A percentile compares a stretch with the other conserved stretches of the same genome.
Evolutionary conservation across 1,284 basidiomycete genomes (phyloP).

Genomic region (Boletus semigastroideus): DNA sequence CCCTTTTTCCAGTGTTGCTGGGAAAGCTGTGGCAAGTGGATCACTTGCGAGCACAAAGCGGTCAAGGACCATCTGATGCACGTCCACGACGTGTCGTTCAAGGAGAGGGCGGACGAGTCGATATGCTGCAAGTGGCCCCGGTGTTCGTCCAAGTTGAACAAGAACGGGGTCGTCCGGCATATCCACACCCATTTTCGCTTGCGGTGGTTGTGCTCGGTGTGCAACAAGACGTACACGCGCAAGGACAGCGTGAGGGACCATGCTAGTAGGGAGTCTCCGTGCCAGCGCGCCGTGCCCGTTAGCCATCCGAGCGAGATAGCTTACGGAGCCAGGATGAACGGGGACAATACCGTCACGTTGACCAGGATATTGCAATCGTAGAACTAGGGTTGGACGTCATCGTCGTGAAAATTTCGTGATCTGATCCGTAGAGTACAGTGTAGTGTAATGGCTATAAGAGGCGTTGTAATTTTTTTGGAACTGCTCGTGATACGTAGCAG

Average conservation of each 20-base stretch:
- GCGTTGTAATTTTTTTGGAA: not conserved
- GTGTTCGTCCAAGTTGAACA: slow-evolving; percentile 8
- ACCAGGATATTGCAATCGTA: slow-evolving; percentile 19
- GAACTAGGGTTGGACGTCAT: not conserved
- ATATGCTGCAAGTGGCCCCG: slow-evolving; percentile 12
- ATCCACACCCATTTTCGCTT: slow-evolving; percentile 19
- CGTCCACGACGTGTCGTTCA: slow-evolving; percentile 12
- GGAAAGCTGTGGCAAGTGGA: slow-evolving; percentile 18
- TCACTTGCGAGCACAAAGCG: slow-evolving; percentile 14
- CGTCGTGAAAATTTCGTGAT: slow-evolving; percentile 3
- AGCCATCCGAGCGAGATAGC: slow-evolving; percentile 19
- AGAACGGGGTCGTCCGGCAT: slow-evolving; percentile 17
- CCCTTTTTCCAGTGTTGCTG: slow-evolving; percentile 25
- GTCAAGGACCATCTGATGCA: slow-evolving; percentile 18
- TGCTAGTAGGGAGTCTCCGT: slow-evolving; percentile 2
- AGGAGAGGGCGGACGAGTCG: not conserved
- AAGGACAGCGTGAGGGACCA: slow-evolving; percentile 20
- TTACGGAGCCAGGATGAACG: slow-evolving; percentile 9
- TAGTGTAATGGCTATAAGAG: slow-evolving; percentile 13
- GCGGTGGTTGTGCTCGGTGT: slow-evolving; percentile 23
- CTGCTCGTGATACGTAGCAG: slow-evolving; percentile 5
- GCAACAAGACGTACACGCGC: slow-evolving; percentile 12
- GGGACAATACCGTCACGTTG: slow-evolving; percentile 16
- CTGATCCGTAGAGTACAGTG: slow-evolving; percentile 20
- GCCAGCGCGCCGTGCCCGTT: slow-evolving; percentile 7